Evolutionary conservation across 345 rosid species (phyloP).

Genomic region (Corymbia maculata): DNA sequence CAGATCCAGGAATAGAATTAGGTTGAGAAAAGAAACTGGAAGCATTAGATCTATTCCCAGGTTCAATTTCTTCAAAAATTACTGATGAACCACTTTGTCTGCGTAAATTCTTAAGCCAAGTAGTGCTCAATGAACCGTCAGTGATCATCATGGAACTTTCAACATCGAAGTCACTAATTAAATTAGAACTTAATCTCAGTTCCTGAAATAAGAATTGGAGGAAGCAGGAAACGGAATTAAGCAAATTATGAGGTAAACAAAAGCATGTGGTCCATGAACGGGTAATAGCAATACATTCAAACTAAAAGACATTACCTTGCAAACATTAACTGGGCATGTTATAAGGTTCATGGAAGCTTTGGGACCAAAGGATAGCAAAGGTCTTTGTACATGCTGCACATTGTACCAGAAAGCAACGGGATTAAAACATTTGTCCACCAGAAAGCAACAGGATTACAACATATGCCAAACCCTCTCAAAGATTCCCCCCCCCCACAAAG

Average conservation of each 20-base stretch:
- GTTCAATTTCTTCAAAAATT: constrained; percentile 40
- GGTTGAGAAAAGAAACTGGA: constrained; percentile 58
- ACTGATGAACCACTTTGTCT: constrained; percentile 47
- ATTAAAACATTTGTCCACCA: not conserved
- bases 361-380: constrained; percentile 89
- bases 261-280: not conserved
- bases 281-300: not conserved
- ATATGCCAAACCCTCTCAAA: not conserved
- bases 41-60: constrained; percentile 35
- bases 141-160: constrained; percentile 55
- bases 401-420: not conserved
- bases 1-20: constrained; percentile 79
- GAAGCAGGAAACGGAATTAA: not conserved
- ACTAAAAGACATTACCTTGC: constrained; percentile 52
- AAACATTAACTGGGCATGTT: constrained; percentile 81
- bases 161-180: constrained; percentile 63
- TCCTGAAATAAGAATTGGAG: constrained; percentile 39
- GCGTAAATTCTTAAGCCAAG: constrained; percentile 75
- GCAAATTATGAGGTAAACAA: not conserved
- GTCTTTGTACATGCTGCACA: constrained; percentile 90
- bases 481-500: not conserved
- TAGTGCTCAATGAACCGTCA: constrained; percentile 71
- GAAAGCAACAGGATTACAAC: not conserved
- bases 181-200: constrained; percentile 58
- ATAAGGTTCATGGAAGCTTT: constrained; percentile 71